A percentile compares a stretch with the other conserved stretches of the same genome.
Evolutionary conservation across 2,329 filamentous ascomycete species (phyloP).

Genomic region (Helotiales sp.): DNA sequence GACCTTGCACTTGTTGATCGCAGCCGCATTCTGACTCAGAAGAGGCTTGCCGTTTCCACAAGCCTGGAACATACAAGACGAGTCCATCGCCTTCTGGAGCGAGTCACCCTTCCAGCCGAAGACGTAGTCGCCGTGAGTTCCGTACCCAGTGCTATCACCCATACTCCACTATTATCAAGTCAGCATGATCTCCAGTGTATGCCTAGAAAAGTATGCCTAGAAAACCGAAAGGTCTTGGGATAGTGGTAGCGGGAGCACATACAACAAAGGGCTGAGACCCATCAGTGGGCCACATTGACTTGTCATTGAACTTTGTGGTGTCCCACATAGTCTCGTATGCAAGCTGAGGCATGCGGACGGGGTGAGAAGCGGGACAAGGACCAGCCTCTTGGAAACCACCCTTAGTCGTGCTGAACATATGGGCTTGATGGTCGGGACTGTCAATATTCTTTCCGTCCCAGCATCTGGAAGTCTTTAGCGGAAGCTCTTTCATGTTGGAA

Average conservation of each 20-base stretch:
- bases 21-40: constrained; percentile 16
- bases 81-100: constrained; percentile 55
- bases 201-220: too few relatives aligned
- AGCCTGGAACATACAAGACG: constrained; percentile 43
- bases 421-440: constrained; percentile 23
- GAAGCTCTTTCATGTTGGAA: background rate
- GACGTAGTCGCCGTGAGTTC: constrained; percentile 62
- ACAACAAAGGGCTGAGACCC: constrained; percentile 18
- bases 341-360: constrained; percentile 16
- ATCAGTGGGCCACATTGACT: constrained; percentile 19
- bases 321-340: constrained; percentile 18
- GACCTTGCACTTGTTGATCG: constrained; percentile 21
- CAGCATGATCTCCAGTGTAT: too few relatives aligned
- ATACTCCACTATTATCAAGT: background rate
- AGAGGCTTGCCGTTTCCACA: constrained; percentile 22
- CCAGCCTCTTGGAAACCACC: constrained; percentile 3
- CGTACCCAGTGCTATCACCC: constrained; percentile 52
- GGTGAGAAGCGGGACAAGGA: constrained; percentile 14
- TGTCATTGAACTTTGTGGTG: constrained; percentile 26
- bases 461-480: constrained; percentile 26
- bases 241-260: too few relatives aligned
- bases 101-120: constrained; percentile 59
- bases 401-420: constrained; percentile 13
- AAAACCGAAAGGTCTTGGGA: too few relatives aligned
- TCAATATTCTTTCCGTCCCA: constrained; percentile 31